phyloP scores from a whole-genome alignment of 345 rosid species.

The Psidium friedrichsthalianum region DNA sequence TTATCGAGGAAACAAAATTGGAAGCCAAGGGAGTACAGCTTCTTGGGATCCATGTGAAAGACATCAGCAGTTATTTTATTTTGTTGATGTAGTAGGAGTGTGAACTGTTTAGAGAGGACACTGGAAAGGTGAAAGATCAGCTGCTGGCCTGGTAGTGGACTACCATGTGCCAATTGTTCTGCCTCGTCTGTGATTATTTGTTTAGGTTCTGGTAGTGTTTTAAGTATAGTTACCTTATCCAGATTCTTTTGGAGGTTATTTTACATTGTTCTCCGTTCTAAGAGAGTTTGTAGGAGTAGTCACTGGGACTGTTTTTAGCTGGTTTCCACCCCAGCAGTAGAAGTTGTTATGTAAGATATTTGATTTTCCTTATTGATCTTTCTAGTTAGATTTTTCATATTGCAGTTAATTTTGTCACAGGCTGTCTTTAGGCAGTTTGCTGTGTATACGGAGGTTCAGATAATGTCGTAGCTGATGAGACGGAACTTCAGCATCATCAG shows the following conservation, averaged over 20 bases:
- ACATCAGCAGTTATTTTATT: neutral
- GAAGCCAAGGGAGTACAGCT: neutral
- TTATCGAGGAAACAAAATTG: neutral
- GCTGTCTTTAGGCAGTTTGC: constrained; percentile 90
- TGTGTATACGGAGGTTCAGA: constrained; percentile 72
- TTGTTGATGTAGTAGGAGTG: neutral
- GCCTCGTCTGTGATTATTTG: neutral
- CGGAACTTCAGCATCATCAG: constrained; percentile 73
- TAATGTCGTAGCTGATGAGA: constrained; percentile 60
- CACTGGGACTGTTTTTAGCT: neutral
- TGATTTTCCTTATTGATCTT: neutral
- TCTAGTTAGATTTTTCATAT: neutral
- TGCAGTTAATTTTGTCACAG: constrained; percentile 17
- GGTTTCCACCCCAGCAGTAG: neutral
- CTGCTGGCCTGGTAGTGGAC: neutral
- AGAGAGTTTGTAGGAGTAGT: neutral
- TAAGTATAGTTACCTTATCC: neutral
- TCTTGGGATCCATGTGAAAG: neutral
- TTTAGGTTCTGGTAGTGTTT: neutral
- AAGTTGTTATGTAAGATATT: neutral
- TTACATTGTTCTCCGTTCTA: neutral
- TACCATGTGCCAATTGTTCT: neutral
- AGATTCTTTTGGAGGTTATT: neutral
- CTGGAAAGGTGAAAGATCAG: neutral
- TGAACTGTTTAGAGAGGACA: neutral